A percentile compares a stretch with the other conserved stretches of the same genome.
Conservation (phyloP, 2,329 filamentous ascomycete genomes). For the Neofusicoccum sp. region DNA sequence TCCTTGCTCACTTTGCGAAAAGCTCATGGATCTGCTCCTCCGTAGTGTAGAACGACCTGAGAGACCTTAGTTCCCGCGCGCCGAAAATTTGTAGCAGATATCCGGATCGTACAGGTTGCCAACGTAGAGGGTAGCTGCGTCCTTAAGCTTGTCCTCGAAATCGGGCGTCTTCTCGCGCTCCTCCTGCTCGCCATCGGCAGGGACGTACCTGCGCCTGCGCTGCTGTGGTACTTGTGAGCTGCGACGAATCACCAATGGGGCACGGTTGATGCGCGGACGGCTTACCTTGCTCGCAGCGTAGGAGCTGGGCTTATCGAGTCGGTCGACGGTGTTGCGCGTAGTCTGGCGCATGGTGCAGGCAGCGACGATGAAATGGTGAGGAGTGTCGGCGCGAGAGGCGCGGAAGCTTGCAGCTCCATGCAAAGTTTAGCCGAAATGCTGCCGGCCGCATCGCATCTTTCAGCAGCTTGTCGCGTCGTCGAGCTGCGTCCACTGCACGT, state of each 20-base stretch:
- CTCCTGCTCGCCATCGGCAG: constrained; percentile 62
- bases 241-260: background rate
- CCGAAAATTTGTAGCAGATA: background rate
- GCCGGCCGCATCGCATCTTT: constrained; percentile 15
- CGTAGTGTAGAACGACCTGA: constrained; percentile 95
- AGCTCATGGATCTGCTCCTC: constrained; percentile 99
- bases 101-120: constrained; percentile 76
- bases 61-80: background rate
- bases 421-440: constrained; percentile 1
- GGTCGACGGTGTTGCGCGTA: constrained; percentile 75
- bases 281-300: constrained; percentile 83
- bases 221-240: constrained; percentile 53
- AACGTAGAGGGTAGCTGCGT: constrained; percentile 95
- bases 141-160: constrained; percentile 75
- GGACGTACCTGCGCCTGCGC: constrained; percentile 68
- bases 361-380: background rate
- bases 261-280: constrained; percentile 23
- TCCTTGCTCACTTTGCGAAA: constrained; percentile 71
- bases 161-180: constrained; percentile 57
- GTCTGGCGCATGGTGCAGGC: constrained; percentile 47
- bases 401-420: constrained; percentile 14
- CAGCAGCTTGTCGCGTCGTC: constrained; percentile 4
- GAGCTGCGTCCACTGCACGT: background rate
- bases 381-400: background rate
- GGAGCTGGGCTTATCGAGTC: constrained; percentile 90